Conservation (phyloP, 1,139 yeast species). For the Lodderomyces pseudojiufengensis region DNA sequence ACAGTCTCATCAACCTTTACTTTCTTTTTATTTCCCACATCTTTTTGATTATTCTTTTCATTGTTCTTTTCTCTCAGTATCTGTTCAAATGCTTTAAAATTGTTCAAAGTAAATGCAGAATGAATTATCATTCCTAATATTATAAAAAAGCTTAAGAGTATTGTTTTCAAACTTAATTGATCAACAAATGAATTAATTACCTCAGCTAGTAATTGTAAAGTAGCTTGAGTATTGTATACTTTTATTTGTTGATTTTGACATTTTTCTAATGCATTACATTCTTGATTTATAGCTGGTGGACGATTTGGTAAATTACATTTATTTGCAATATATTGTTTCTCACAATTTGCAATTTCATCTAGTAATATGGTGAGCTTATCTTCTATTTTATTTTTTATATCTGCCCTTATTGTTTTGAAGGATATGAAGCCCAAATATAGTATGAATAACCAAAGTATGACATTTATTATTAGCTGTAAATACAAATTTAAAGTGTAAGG, state of each 20-base stretch:
- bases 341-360: conserved; percentile 68
- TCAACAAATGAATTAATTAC: no score
- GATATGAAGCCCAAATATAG: conserved; percentile 54
- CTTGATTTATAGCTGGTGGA: conserved; percentile 71
- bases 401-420: conserved; percentile 60
- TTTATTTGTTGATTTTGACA: conserved; percentile 63
- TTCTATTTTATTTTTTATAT: conserved; percentile 67
- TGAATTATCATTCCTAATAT: no score
- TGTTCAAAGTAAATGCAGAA: no score
- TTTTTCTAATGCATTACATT: conserved; percentile 71
- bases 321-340: conserved; percentile 66
- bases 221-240: neutral
- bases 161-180: no score
- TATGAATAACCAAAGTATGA: conserved; percentile 52
- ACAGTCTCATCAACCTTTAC: no score
- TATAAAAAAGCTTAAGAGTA: no score
- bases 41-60: no score
- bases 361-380: conserved; percentile 56
- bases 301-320: conserved; percentile 52
- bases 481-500: conserved; percentile 71
- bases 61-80: no score
- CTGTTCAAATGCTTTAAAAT: no score
- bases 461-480: conserved; percentile 66
- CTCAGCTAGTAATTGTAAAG: no score
- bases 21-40: no score